Evolutionary conservation across 352 stramenopile genomes (phyloP), one percentile per base, ranked within the genome.

Genomic region (Pythium vanterpoolii): DNA sequence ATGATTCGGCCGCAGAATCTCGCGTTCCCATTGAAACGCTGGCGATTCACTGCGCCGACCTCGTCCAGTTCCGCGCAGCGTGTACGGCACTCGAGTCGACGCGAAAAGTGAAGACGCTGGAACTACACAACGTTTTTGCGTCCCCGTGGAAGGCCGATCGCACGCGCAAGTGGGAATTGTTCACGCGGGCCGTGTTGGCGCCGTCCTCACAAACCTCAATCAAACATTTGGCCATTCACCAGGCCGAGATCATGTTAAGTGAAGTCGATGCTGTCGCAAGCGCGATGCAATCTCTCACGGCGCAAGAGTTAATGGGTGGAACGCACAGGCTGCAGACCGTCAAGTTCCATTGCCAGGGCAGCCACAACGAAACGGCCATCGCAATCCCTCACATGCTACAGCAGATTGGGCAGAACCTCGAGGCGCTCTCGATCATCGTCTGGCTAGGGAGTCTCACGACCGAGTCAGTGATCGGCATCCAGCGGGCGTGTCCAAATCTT

Each of bases 171-270:
- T 66, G 58, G 58, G 26, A 48, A 24, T 60, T 31, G 49, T 40
- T 66, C 21, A 23, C 58, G 1, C 24, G 30, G 3, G 49, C 58
- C 5, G 3, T 66, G 16, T 44, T 59, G n/a, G 19, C 42, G 11
- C 31, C 38, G 16, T 6, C 4, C 9, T 59, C 58, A 3, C 18
- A 9, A 3, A 55, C 58, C 4, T 66, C 58, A 8, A 52, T 66
- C 49, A 66, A 60, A 42, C 58, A 60, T 30, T 4, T 66, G 4
- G 30, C 49, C 7, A 53, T 66, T 23, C n/a, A 43, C n/a, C 40
- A 66, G 34, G 14, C 21, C 39, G 49, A 66, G n/a, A 54, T 60
- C 13, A 3, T n/a, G 18, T n/a, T 36, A 2, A 33, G 3, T 11
- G 56, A 57, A 21, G 47, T 57, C 11, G 26, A 31, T 24, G 39